phyloP scores from a whole-genome alignment of 306 rosid species.

The Acacia crassicarpa region DNA sequence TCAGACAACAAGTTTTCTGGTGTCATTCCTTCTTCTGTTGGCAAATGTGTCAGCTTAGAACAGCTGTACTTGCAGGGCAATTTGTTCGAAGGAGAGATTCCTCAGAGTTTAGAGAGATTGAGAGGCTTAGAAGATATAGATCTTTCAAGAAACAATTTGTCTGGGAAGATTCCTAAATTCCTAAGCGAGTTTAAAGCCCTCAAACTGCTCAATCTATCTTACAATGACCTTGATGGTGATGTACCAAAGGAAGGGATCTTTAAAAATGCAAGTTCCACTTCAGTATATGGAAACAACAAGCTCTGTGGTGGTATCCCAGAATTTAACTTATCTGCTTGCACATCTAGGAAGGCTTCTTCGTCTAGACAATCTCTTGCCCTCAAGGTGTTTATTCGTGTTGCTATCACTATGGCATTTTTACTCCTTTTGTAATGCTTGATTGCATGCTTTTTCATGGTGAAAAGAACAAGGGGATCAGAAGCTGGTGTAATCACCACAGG shows the following conservation, averaged over 20 bases:
- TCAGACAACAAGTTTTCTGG: conserved; percentile 40
- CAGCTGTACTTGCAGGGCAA: conserved; percentile 39
- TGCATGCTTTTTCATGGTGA: too few species aligned
- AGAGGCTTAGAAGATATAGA: conserved; percentile 41
- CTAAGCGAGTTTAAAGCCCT: conserved; percentile 25
- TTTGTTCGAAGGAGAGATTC: conserved; percentile 38
- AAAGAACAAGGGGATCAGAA: neutral
- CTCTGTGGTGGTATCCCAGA: conserved; percentile 41
- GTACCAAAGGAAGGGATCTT: conserved; percentile 41
- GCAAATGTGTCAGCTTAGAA: conserved; percentile 34
- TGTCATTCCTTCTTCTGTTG: conserved; percentile 39
- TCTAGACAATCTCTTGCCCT: conserved; percentile 1
- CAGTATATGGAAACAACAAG: conserved; percentile 33
- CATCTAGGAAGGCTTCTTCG: neutral
- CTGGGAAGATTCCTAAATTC: conserved; percentile 41
- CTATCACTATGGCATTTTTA: conserved; percentile 9
- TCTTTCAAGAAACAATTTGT: conserved; percentile 39
- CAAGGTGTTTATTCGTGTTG: conserved; percentile 31
- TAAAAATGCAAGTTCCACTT: conserved; percentile 29
- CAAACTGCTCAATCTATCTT: conserved; percentile 36
- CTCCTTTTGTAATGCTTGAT: neutral
- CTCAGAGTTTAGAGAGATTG: conserved; percentile 27
- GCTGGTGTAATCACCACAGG: too few species aligned
- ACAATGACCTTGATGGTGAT: conserved; percentile 41
- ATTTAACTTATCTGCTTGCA: conserved; percentile 38